These are phyloP conservation scores for Fusarium poae DNA, from an alignment of 2,329 filamentous ascomycete genomes.

Conservation along the genomic window DNA sequence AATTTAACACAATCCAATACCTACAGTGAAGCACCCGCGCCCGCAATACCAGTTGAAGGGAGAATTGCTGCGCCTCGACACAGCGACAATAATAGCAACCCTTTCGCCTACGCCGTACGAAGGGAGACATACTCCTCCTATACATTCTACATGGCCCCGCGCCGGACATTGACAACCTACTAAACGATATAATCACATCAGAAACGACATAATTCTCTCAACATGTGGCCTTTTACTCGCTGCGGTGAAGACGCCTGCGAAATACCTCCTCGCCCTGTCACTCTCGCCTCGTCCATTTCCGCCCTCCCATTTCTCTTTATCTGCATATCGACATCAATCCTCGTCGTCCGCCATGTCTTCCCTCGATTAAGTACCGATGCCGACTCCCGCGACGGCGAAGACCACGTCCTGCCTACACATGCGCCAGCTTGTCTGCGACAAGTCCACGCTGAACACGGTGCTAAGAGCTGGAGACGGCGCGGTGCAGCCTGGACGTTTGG, in stretches of 20 bases:
- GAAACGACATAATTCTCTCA: slow-evolving; percentile 1
- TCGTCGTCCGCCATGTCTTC: slow-evolving; percentile 77
- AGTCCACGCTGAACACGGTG: slow-evolving; percentile 69
- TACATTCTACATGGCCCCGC: slow-evolving; percentile 14
- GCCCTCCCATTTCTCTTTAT: slow-evolving; percentile 79
- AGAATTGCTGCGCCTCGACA: slow-evolving; percentile 22
- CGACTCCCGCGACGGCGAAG: slow-evolving; percentile 65
- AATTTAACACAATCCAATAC: slow-evolving; percentile 14
- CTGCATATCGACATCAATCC: slow-evolving; percentile 71
- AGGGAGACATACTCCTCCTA: slow-evolving; percentile 4
- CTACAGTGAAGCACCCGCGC: slow-evolving; percentile 1
- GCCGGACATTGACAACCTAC: slow-evolving; percentile 14
- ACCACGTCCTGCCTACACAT: slow-evolving; percentile 72
- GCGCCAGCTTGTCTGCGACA: slow-evolving; percentile 71
- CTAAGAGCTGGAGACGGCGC: slow-evolving; percentile 64
- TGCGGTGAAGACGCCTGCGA: slow-evolving; percentile 70
- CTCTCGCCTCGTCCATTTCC: slow-evolving; percentile 65
- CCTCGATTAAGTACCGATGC: slow-evolving; percentile 74
- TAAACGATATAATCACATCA: slow-evolving; percentile 12
- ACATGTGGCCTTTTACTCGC: slow-evolving; percentile 60
- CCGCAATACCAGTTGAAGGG: slow-evolving; percentile 14
- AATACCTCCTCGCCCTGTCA: slow-evolving; percentile 57
- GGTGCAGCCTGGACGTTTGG: slow-evolving; percentile 77
- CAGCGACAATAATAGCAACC: neutral
- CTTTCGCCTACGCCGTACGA: slow-evolving; percentile 1